These are phyloP conservation scores for Diphasiastrum complanatum DNA, from an alignment of 83 land plant genomes.

Conservation along the genomic window DNA sequence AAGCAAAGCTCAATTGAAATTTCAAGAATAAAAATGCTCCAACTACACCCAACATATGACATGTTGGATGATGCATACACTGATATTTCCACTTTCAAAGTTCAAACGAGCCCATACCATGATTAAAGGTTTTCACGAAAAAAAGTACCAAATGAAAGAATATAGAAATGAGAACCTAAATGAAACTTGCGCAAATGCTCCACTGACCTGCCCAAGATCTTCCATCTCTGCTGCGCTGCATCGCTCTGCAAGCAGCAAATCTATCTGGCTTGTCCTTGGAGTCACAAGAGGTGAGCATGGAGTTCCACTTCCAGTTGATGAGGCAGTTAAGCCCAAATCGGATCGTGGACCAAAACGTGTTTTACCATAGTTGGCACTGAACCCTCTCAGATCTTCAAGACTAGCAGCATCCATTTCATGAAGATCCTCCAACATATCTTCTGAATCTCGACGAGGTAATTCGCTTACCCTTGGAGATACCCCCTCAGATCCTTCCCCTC, in stretches of 20 bases:
- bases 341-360: no score
- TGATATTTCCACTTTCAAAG: no score
- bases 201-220: slow-evolving; percentile 68
- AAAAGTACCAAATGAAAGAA: neutral
- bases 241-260: slow-evolving; percentile 67
- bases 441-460: slow-evolving; percentile 68
- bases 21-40: no score
- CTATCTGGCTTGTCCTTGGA: slow-evolving; percentile 81
- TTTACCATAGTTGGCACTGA: slow-evolving; percentile 59
- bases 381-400: slow-evolving; percentile 72
- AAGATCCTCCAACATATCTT: slow-evolving; percentile 84
- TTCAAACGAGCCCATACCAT: no score
- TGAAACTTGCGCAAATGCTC: slow-evolving; percentile 25
- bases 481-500: slow-evolving; percentile 59
- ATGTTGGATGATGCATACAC: no score
- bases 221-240: slow-evolving; percentile 58
- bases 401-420: slow-evolving; percentile 65
- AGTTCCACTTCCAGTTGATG: slow-evolving; percentile 95
- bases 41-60: no score
- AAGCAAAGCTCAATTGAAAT: no score
- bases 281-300: slow-evolving; percentile 90
- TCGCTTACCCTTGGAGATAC: slow-evolving; percentile 56
- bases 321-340: slow-evolving; percentile 88
- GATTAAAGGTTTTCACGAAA: neutral
- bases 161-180: slow-evolving; percentile 15